These are phyloP conservation scores for Candida nemodendra DNA, from an alignment of 805 yeast species.

Conservation along the genomic window DNA sequence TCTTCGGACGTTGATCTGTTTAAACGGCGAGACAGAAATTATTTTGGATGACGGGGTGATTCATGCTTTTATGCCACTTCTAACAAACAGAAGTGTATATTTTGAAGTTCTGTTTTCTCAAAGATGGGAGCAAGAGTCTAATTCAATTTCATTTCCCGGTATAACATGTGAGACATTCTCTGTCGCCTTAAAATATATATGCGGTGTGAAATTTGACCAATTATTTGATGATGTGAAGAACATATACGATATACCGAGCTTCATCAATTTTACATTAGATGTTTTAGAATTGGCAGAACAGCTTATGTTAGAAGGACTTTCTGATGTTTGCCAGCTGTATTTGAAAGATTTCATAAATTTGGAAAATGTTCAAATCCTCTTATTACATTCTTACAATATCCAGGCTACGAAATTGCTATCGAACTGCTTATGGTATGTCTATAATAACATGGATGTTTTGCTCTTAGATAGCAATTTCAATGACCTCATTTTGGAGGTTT, in stretches of 20 bases:
- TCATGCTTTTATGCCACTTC: constrained; percentile 47
- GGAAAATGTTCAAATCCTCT: constrained; percentile 58
- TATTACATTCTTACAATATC: constrained; percentile 52
- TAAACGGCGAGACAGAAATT: constrained; percentile 34
- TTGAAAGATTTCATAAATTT: constrained; percentile 53
- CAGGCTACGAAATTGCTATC: constrained; percentile 55
- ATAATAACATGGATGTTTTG: constrained; percentile 60
- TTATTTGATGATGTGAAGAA: constrained; percentile 36
- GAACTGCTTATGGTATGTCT: constrained; percentile 67
- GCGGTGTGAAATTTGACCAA: constrained; percentile 48
- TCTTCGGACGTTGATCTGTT: constrained; percentile 14
- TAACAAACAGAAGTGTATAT: constrained; percentile 58
- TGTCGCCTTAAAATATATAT: constrained; percentile 51
- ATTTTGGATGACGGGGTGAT: constrained; percentile 47
- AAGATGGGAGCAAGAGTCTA: constrained; percentile 45
- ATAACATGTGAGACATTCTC: constrained; percentile 43
- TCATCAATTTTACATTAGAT: constrained; percentile 55
- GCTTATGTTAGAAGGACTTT: constrained; percentile 56
- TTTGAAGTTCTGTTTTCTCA: constrained; percentile 58
- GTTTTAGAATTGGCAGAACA: constrained; percentile 63
- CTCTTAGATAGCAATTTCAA: constrained; percentile 46
- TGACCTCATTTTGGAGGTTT: constrained; percentile 31
- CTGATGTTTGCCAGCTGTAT: constrained; percentile 58
- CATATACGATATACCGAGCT: constrained; percentile 33
- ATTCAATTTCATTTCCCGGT: constrained; percentile 36